Evolutionary conservation across 1,139 yeast species (phyloP), one percentile per base, ranked within the genome.

Genomic region (Geotrichum cucujoidarum): DNA sequence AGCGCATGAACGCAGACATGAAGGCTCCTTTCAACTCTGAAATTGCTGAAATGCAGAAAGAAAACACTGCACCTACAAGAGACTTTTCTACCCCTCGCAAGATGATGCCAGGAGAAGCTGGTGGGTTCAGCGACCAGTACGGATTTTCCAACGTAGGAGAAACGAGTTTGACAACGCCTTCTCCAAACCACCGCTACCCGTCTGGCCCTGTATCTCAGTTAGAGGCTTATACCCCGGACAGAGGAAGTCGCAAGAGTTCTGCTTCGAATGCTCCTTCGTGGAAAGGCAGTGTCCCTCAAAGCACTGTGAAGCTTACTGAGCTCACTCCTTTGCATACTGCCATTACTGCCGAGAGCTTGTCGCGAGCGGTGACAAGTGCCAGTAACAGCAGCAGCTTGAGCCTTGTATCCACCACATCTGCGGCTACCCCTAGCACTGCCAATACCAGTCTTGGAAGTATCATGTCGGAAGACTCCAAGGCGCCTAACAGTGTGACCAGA

Each of bases 191-290:
- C 78, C 59, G 78, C 78, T 60, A 56, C 48, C 48, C 55, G 4
- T 47, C 56, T 8, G 39, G 58, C 44, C 42, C 35, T 17, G 20
- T 48, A 6, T 51, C 55, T 25, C 86, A 87, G 6, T 69, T 82
- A 52, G 94, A 84, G 62, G 92, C 94, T 1, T 84, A 82, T 58
- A 85, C 95, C 0, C 94, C 95, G 1, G 94, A 84, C 57, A 68
- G 94, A 43, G 92, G 92, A 1, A 73, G 49, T n/a, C 27, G 27
- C 27, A 24, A 24, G 10, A 40, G 29, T 22, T n/a, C n/a, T n/a
- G 35, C 24, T n/a, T 32, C 16, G 6, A 18, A n/a, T 7, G 41
- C n/a, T 10, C 32, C 41, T 25, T 18, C 13, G 7, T 39, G 43
- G 43, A 17, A 21, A 4, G 35, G 35, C 18, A 25, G 43, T 16